phyloP scores from a whole-genome alignment of 2,329 filamentous ascomycete genomes.

The Dothidotthia symphoricarpi region DNA sequence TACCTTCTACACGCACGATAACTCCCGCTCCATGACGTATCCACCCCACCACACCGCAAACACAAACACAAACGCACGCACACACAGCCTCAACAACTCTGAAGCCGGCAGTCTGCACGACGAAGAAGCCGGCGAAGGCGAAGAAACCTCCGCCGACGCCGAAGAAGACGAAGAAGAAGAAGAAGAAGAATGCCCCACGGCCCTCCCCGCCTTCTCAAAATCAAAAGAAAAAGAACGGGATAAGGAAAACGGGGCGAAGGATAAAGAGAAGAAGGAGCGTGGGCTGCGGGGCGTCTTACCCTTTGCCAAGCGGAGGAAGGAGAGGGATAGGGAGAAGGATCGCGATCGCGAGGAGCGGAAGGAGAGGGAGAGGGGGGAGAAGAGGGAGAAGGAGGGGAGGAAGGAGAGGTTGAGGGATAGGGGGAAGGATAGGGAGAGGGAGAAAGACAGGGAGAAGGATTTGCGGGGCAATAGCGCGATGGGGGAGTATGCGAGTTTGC shows the following conservation, averaged over 20 bases:
- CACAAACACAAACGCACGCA: constrained; percentile 26
- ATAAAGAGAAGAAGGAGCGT: constrained; percentile 42
- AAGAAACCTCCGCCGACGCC: too few relatives aligned
- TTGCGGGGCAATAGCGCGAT: constrained; percentile 9
- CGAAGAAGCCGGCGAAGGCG: too few relatives aligned
- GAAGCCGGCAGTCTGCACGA: constrained; percentile 36
- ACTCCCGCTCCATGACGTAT: too few relatives aligned
- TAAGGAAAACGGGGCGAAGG: constrained; percentile 28
- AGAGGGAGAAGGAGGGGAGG: constrained; percentile 15
- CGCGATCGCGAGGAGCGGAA: constrained; percentile 18
- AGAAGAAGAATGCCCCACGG: constrained; percentile 42
- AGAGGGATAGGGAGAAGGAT: constrained; percentile 28
- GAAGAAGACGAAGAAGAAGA: too few relatives aligned
- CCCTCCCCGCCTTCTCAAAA: constrained; percentile 37
- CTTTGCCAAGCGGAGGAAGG: constrained; percentile 39
- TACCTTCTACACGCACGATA: constrained; percentile 5
- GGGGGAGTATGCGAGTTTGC: constrained; percentile 13
- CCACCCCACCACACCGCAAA: too few relatives aligned
- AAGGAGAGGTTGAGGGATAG: constrained; percentile 19
- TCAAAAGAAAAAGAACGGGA: too few relatives aligned
- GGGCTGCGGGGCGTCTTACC: constrained; percentile 41
- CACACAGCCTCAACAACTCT: constrained; percentile 32
- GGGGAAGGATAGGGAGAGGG: constrained; percentile 13
- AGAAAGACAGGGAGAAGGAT: constrained; percentile 9
- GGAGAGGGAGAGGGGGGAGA: constrained; percentile 18